Conservation (phyloP, 306 rosid genomes). For the Quercus variabilis region DNA sequence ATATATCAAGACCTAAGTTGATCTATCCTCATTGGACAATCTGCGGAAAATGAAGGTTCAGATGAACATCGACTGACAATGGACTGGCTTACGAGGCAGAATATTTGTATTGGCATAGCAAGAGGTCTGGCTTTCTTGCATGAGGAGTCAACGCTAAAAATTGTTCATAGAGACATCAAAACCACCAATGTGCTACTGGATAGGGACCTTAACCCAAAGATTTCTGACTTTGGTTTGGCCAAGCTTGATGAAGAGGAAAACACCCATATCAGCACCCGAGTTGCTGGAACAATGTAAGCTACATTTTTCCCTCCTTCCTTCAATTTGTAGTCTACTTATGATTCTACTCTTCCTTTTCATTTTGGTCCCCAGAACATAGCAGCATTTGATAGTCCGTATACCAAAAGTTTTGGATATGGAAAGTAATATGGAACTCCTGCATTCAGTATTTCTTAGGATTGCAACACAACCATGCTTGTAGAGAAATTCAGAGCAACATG, state of each 20-base stretch:
- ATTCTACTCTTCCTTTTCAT: neutral
- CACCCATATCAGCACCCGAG: conserved; percentile 50
- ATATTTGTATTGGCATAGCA: conserved; percentile 60
- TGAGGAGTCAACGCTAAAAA: conserved; percentile 57
- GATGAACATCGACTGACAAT: conserved; percentile 26
- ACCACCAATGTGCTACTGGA: conserved; percentile 56
- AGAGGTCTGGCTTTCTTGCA: conserved; percentile 59
- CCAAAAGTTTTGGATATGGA: neutral
- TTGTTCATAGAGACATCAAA: conserved; percentile 75
- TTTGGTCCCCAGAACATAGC: neutral
- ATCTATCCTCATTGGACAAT: too few species aligned
- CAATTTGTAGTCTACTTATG: neutral
- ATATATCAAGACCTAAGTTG: too few species aligned
- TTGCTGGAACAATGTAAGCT: conserved; percentile 40
- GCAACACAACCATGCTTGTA: neutral
- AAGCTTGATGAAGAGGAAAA: conserved; percentile 57
- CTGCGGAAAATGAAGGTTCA: neutral
- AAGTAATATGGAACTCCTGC: neutral
- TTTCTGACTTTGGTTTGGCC: conserved; percentile 77
- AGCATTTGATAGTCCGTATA: neutral
- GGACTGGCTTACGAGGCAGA: conserved; percentile 58
- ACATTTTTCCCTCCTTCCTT: neutral
- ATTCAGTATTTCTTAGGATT: neutral
- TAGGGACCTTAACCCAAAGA: conserved; percentile 48
- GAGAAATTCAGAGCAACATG: neutral